Evolutionary conservation across 78 protist genomes (phyloP).

Genomic region (Dictyostelium brefeldianum): DNA sequence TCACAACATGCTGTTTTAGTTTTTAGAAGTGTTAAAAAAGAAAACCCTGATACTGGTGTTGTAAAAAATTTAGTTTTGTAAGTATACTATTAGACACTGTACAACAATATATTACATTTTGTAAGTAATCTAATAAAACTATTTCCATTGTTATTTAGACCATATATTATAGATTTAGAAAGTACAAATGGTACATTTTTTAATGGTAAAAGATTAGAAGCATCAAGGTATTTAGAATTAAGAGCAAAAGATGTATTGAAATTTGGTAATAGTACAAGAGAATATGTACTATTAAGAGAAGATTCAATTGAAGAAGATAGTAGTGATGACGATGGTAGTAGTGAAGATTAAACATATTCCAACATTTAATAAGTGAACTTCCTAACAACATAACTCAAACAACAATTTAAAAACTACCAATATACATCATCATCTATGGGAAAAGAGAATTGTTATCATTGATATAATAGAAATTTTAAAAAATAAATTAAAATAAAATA

Average conservation of each 20-base stretch:
- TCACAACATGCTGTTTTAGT: slow-evolving; percentile 95
- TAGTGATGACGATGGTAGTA: neutral
- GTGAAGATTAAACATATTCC: neutral
- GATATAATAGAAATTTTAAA: too few relatives aligned
- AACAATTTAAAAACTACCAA: too few relatives aligned
- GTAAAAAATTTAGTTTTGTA: neutral
- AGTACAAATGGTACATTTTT: slow-evolving; percentile 92
- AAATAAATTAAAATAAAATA: neutral
- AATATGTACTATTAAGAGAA: slow-evolving; percentile 88
- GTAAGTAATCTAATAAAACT: too few relatives aligned
- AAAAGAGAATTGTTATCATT: too few relatives aligned
- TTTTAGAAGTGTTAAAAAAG: slow-evolving; percentile 35
- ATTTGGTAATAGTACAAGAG: slow-evolving; percentile 91
- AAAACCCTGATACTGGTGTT: slow-evolving; percentile 41
- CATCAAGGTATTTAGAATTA: slow-evolving; percentile 86
- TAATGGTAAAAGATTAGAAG: slow-evolving; percentile 80
- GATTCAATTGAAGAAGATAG: slow-evolving; percentile 13
- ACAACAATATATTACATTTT: too few relatives aligned
- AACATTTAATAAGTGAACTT: too few relatives aligned
- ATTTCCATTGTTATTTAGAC: too few relatives aligned
- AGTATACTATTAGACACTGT: too few relatives aligned
- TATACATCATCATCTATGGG: too few relatives aligned
- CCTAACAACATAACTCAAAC: too few relatives aligned
- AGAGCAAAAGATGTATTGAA: slow-evolving; percentile 76
- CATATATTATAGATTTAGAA: slow-evolving; percentile 93